Evolutionary conservation across 768 basidiomycete species (phyloP).

Genomic region (Amanita phalloides): DNA sequence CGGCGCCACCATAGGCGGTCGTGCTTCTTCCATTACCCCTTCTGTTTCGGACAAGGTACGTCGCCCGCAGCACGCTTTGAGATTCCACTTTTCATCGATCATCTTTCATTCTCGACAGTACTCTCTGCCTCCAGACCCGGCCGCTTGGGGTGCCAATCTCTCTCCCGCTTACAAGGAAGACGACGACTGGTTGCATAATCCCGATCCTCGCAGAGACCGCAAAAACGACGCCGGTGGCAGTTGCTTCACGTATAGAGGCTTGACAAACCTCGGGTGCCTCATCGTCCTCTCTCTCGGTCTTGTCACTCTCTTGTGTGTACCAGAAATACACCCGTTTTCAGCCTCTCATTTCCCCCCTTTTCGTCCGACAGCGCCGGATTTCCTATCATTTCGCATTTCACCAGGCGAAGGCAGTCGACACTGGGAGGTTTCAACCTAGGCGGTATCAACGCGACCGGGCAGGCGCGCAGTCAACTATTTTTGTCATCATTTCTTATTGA

Average conservation of each 20-base stretch:
- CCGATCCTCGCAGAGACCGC: constrained; percentile 53
- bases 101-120: constrained; percentile 30
- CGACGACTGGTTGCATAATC: constrained; percentile 68
- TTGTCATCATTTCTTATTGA: background rate
- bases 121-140: constrained; percentile 64
- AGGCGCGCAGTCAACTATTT: constrained; percentile 25
- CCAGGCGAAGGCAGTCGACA: constrained; percentile 28
- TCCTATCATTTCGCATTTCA: constrained; percentile 50
- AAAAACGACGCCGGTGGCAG: constrained; percentile 47
- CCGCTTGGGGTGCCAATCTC: constrained; percentile 61
- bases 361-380: constrained; percentile 42
- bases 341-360: background rate
- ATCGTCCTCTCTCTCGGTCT: constrained; percentile 41
- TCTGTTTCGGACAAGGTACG: constrained; percentile 54
- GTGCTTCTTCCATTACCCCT: constrained; percentile 16
- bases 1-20: constrained; percentile 13
- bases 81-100: background rate
- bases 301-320: constrained; percentile 47
- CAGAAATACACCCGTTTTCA: constrained; percentile 5
- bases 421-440: constrained; percentile 64
- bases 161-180: constrained; percentile 45
- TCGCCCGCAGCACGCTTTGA: background rate
- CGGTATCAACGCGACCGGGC: constrained; percentile 68
- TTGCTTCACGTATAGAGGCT: constrained; percentile 58
- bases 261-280: constrained; percentile 65